Base-by-base conservation (phyloP, 768 basidiomycete genomes). In the Lactarius vividus region DNA sequence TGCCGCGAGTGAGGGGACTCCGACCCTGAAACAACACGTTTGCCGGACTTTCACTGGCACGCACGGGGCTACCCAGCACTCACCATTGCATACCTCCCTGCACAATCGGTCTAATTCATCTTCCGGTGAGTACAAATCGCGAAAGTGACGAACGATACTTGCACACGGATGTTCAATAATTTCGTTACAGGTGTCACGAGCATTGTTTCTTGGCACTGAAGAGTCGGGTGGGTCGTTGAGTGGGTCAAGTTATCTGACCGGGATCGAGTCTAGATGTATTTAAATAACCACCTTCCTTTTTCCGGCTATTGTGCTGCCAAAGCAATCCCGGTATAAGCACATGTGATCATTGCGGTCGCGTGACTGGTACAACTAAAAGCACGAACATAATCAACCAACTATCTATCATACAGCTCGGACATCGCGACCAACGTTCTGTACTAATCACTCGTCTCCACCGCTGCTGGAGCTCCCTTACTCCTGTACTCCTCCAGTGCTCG, bases 21-120 rank as follows among this genome's bases (percentile, higher is more conserved):
- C 93, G 54, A 96, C 92, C 92, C 91, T 90, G 69, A 11, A 66
- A 69, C 70, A 66, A 52, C 61, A 71, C 18, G 28, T 18, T 20
- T 23, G 7, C 29, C 23, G 16, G 35, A 29, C 16, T 26, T 31
- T 35, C 29, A 31, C 28, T 26, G n/a, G 29, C 13, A 59, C 54
- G 20, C 18, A 28, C 20, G 49, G 15, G n/a, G 57, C 8, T 35
- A 62, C 10, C 37, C 15, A 26, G 31, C 5, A 66, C 73, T 55
- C 77, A 91, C 89, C 89, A 95, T 85, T 94, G 92, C 92, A 94
- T 94, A 56, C 91, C 92, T 28, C 92, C 92, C 74, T 94, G 93
- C 1, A 95, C 83, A 55, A 94, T 79, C 18, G 92, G 93, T 37
- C 89, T 91, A 11, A 20, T 23, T 63, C 63, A 13, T 67, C n/a